A percentile compares a stretch with the other conserved stretches of the same genome.
These are phyloP conservation scores for Blechomonas ayalai DNA, from an alignment of 208 protist species.

Conservation along the genomic window DNA sequence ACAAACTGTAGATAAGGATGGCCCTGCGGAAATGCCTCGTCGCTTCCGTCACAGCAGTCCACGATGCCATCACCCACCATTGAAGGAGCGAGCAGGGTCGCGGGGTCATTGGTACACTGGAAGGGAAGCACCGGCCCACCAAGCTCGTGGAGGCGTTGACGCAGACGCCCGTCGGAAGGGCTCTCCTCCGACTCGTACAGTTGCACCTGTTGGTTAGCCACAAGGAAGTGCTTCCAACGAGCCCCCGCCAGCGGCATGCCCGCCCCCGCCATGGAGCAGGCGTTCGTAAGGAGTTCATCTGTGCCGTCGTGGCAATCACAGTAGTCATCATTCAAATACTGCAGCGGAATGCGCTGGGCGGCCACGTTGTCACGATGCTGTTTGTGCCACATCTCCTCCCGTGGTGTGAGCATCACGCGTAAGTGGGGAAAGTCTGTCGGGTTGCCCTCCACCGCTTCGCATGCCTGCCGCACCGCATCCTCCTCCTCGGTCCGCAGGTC, in stretches of 20 bases:
- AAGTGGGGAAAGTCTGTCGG: conserved; percentile 16
- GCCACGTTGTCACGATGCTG: conserved; percentile 29
- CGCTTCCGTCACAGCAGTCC: conserved; percentile 66
- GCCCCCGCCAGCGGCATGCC: conserved; percentile 20
- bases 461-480: conserved; percentile 21
- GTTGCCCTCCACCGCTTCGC: conserved; percentile 2
- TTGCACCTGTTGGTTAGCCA: conserved; percentile 20
- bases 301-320: conserved; percentile 79
- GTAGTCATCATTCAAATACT: conserved; percentile 72
- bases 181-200: conserved; percentile 47
- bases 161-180: neutral
- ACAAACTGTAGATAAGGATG: neutral
- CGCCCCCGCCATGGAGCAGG: conserved; percentile 65
- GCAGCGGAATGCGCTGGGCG: conserved; percentile 42
- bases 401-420: conserved; percentile 42
- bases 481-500: conserved; percentile 35
- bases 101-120: conserved; percentile 18
- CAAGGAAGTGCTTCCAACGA: conserved; percentile 46
- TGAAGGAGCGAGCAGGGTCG: conserved; percentile 50
- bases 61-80: conserved; percentile 59
- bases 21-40: conserved; percentile 21
- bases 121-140: conserved; percentile 54
- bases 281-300: conserved; percentile 67
- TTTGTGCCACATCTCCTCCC: conserved; percentile 38
- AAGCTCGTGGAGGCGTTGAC: conserved; percentile 4